Conservation (phyloP, 2,329 filamentous ascomycete genomes). For the Penicillium sp. region DNA sequence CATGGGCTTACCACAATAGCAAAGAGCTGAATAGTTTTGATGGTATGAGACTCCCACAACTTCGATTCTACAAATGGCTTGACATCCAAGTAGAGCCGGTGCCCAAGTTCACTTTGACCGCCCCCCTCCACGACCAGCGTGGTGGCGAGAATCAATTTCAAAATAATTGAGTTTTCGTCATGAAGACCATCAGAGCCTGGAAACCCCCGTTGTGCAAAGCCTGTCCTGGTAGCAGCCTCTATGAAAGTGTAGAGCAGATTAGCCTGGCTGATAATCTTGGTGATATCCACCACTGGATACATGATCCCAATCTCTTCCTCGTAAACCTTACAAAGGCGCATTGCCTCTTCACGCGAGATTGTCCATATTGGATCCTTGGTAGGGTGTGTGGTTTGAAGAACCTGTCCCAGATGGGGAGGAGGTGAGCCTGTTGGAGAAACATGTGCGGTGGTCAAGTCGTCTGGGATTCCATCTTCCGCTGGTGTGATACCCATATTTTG, state of each 20-base stretch:
- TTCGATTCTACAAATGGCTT: constrained; percentile 67
- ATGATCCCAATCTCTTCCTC: constrained; percentile 90
- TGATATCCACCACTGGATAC: constrained; percentile 82
- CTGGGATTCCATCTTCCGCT: constrained; percentile 60
- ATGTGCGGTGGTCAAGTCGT: constrained; percentile 54
- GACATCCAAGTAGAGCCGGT: constrained; percentile 72
- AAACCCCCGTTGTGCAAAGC: constrained; percentile 55
- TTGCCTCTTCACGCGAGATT: constrained; percentile 73
- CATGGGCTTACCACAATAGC: constrained; percentile 45
- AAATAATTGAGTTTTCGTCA: constrained; percentile 65
- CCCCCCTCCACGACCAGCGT: constrained; percentile 75
- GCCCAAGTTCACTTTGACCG: constrained; percentile 73
- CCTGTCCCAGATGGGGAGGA: constrained; percentile 36
- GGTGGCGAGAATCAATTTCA: constrained; percentile 82
- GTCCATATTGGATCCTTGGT: constrained; percentile 77
- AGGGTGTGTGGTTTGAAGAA: constrained; percentile 42
- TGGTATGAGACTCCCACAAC: constrained; percentile 56
- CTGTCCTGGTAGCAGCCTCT: constrained; percentile 62
- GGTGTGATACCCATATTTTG: constrained; percentile 85
- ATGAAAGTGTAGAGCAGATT: constrained; percentile 70
- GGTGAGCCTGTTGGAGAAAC: constrained; percentile 52
- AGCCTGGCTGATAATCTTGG: constrained; percentile 68
- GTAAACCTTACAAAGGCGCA: constrained; percentile 74
- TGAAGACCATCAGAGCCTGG: constrained; percentile 60
- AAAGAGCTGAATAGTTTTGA: constrained; percentile 61